These are phyloP conservation scores for Verbena officinalis DNA, from an alignment of 257 asterid genomes.

Conservation along the genomic window DNA sequence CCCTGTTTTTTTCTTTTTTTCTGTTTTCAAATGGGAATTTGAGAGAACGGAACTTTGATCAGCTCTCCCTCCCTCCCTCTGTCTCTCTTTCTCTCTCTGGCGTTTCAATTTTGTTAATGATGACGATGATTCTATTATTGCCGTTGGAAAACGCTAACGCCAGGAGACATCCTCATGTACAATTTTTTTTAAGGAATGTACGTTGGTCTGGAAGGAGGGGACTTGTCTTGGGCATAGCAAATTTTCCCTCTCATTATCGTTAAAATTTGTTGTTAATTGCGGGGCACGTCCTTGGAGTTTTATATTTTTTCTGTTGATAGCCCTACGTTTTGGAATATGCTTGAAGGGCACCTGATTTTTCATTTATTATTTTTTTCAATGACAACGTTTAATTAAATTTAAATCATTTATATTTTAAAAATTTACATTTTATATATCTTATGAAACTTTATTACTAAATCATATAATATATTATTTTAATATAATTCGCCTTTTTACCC, in stretches of 20 bases:
- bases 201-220: constrained; percentile 23
- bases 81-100: constrained; percentile 34
- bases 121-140: constrained; percentile 33
- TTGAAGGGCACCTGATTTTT: not conserved
- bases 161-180: constrained; percentile 29
- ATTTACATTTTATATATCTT: too few species aligned
- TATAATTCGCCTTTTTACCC: too few species aligned
- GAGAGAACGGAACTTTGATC: constrained; percentile 39
- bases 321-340: constrained; percentile 7
- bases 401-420: too few species aligned
- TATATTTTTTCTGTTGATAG: not conserved
- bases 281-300: not conserved
- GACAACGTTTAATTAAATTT: too few species aligned
- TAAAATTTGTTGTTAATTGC: constrained; percentile 1
- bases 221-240: constrained; percentile 27
- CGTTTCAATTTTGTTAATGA: constrained; percentile 32
- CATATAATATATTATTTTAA: too few species aligned
- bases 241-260: not conserved
- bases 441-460: too few species aligned
- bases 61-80: constrained; percentile 28
- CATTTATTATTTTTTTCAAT: not conserved
- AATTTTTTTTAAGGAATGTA: not conserved
- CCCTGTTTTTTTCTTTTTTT: too few species aligned
- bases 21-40: constrained; percentile 17
- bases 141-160: constrained; percentile 44